Conservation (phyloP, 2,329 filamentous ascomycete genomes). For the Lachnellula suecica region DNA sequence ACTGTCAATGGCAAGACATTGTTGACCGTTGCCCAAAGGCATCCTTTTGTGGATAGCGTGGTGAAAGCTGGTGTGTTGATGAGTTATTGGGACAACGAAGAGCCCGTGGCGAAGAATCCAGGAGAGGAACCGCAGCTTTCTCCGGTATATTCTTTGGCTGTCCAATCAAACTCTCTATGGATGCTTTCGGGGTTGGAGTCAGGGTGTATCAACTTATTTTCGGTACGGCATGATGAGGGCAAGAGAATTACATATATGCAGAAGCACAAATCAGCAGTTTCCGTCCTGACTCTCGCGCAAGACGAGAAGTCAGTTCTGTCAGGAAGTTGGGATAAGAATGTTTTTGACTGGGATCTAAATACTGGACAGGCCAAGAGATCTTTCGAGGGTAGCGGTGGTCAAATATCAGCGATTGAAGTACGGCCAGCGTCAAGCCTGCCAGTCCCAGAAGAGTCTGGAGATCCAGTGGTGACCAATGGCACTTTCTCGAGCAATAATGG, state of each 20-base stretch:
- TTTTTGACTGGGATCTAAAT: constrained; percentile 94
- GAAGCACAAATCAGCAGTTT: constrained; percentile 88
- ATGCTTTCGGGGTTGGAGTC: constrained; percentile 86
- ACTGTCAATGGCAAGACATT: constrained; percentile 94
- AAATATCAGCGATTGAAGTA: constrained; percentile 86
- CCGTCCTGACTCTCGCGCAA: constrained; percentile 75
- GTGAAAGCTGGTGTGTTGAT: constrained; percentile 91
- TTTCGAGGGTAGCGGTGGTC: constrained; percentile 76
- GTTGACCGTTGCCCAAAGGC: constrained; percentile 89
- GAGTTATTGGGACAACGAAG: constrained; percentile 99
- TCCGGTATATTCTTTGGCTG: constrained; percentile 90
- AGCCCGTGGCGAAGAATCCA: constrained; percentile 46
- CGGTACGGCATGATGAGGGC: constrained; percentile 90
- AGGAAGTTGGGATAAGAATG: constrained; percentile 93
- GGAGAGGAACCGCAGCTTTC: constrained; percentile 66
- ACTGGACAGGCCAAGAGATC: constrained; percentile 73
- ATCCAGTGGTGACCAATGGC: constrained; percentile 57
- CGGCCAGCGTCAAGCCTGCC: constrained; percentile 74
- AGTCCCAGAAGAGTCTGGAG: constrained; percentile 69
- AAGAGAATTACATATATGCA: constrained; percentile 81
- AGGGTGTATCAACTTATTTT: constrained; percentile 89
- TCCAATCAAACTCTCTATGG: constrained; percentile 89
- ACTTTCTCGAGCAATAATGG: constrained; percentile 77
- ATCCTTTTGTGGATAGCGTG: constrained; percentile 96
- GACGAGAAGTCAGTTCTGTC: constrained; percentile 88